phyloP scores from a whole-genome alignment of 2,329 filamentous ascomycete genomes.

The Capronia americana region DNA sequence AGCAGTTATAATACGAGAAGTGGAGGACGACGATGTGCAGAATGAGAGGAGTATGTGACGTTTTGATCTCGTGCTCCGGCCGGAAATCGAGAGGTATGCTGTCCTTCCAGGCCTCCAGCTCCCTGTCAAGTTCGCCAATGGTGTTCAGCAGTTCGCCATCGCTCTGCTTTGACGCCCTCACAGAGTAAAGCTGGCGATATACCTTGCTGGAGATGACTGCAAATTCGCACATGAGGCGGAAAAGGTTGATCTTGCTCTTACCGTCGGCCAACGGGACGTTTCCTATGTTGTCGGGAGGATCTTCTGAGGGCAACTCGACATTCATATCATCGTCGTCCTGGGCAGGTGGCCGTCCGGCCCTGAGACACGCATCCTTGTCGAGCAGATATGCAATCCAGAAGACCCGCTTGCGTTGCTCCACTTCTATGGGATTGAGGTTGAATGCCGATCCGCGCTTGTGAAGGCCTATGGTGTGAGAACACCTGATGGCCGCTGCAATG shows the following conservation, averaged over 20 bases:
- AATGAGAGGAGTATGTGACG: constrained; percentile 89
- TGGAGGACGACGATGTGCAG: constrained; percentile 93
- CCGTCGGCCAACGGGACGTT: constrained; percentile 90
- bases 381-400: constrained; percentile 80
- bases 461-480: constrained; percentile 91
- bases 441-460: constrained; percentile 94
- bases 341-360: constrained; percentile 73
- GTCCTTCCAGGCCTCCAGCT: constrained; percentile 96
- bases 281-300: constrained; percentile 89
- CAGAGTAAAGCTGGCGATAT: constrained; percentile 91
- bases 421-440: constrained; percentile 89
- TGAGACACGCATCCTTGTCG: constrained; percentile 75
- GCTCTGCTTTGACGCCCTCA: constrained; percentile 87
- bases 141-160: constrained; percentile 93
- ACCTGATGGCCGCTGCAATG: constrained; percentile 84
- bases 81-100: constrained; percentile 92
- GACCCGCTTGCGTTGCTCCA: constrained; percentile 83
- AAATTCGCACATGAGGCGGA: constrained; percentile 90
- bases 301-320: constrained; percentile 88
- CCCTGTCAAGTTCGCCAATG: constrained; percentile 89
- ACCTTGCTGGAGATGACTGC: constrained; percentile 91
- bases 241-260: constrained; percentile 92
- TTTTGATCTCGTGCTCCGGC: constrained; percentile 96
- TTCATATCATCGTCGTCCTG: constrained; percentile 90
- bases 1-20: constrained; percentile 96